Evolutionary conservation across 768 basidiomycete genomes (phyloP), one percentile per base, ranked within the genome.

Genomic region (Dictyophora rubrovolvata): DNA sequence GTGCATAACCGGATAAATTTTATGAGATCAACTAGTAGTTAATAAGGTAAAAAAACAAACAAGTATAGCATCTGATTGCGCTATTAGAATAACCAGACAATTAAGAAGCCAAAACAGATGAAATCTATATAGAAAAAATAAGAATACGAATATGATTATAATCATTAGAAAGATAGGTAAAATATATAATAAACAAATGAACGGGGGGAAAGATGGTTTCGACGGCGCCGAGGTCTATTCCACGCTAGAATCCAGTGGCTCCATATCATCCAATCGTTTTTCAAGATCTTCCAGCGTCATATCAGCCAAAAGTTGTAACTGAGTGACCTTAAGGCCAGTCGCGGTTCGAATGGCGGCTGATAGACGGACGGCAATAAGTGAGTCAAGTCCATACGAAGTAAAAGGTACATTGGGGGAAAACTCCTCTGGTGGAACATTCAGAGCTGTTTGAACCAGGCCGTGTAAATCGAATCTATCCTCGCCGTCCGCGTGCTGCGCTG

Each of bases 231-330:
- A 12, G 11, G n/a, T 42, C 42, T 42, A 42, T 42, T 42, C 42
- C 42, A 12, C 11, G 42, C 12, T 42, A 42, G 42, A 42, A 14
- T 42, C 42, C 10, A n/a, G 42, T 12, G 42, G 42, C n/a, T 42
- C 42, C 42, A 42, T 42, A 12, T 42, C 42, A 42, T 42, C 42
- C n/a, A 42, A 42, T 9, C 55, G 55, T 21, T 17, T 21, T 22
- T 12, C 18, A 3, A 60, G 17, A 18, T 60, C 54, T 20, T 56
- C 35, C 11, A 59, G 55, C 20, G 53, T 42, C 21, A 60, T 28
- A 28, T 60, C 59, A 18, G 59, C 59, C n/a, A 60, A 36, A 18
- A 60, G 55, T 47, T 60, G 59, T 17, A 56, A 28, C 20, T 60
- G 59, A 14, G 59, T 57, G 18, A 60, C 42, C 42, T 42, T 42